A percentile compares a stretch with the other conserved stretches of the same genome.
phyloP scores from a whole-genome alignment of 202 grass and related monocot species.

The Zoysia matrella region DNA sequence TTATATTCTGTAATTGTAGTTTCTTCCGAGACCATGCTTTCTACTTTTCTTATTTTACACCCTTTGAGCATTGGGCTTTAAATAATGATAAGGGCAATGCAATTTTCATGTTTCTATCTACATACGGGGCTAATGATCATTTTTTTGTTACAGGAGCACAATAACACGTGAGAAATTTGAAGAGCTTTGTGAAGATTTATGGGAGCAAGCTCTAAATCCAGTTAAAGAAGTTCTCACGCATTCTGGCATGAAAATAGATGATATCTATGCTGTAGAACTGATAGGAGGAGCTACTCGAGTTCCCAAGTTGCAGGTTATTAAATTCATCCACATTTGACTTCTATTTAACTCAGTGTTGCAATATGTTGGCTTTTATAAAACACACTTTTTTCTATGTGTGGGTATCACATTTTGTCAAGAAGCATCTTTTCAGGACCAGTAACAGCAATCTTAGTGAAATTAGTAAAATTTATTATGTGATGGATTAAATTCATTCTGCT shows the following conservation, averaged over 20 bases:
- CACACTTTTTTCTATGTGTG: slow-evolving; percentile 1
- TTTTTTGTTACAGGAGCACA: slow-evolving; percentile 72
- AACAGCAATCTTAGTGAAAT: not conserved
- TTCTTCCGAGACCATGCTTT: no score
- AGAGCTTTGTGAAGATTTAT: slow-evolving; percentile 95
- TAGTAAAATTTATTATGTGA: not conserved
- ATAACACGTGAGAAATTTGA: slow-evolving; percentile 99
- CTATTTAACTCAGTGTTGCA: not conserved
- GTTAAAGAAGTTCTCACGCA: slow-evolving; percentile 80
- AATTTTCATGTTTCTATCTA: not conserved
- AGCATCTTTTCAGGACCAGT: not conserved
- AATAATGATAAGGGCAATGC: no score
- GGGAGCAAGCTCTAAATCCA: slow-evolving; percentile 90
- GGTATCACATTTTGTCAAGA: not conserved
- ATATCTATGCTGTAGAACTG: slow-evolving; percentile 93
- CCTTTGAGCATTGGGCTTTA: no score
- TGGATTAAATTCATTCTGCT: not conserved
- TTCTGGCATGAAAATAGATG: slow-evolving; percentile 87
- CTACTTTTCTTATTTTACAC: no score
- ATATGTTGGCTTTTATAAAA: slow-evolving; percentile 5
- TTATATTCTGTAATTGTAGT: no score
- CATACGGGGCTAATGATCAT: slow-evolving; percentile 29
- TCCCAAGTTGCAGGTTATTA: slow-evolving; percentile 89
- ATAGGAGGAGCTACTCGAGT: slow-evolving; percentile 95
- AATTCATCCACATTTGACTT: slow-evolving; percentile 17